These are phyloP conservation scores for Terfezia claveryi DNA, from an alignment of 495 filamentous ascomycete species.

Conservation along the genomic window DNA sequence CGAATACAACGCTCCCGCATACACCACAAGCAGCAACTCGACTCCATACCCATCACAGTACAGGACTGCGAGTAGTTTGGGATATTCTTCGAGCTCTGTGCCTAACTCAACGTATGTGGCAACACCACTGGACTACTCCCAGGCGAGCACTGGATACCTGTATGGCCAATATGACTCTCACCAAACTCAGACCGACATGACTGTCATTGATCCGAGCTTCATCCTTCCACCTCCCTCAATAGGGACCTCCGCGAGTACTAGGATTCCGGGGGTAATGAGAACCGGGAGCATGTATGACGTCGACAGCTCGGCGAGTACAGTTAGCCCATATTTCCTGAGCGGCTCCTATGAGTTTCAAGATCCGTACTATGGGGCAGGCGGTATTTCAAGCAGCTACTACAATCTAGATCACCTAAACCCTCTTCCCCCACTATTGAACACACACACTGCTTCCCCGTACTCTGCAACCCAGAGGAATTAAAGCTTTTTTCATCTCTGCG, in stretches of 20 bases:
- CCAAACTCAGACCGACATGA: not conserved
- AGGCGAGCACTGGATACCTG: not conserved
- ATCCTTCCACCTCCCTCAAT: not conserved
- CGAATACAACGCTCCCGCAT: conserved; percentile 14
- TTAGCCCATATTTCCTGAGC: not conserved
- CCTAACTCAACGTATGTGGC: not conserved
- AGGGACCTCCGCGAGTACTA: not conserved
- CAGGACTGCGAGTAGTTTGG: not conserved
- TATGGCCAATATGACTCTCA: not conserved
- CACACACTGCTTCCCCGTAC: not conserved
- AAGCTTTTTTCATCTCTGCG: not conserved
- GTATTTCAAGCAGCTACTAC: not conserved
- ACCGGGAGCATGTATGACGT: not conserved
- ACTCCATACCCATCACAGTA: conserved; percentile 11
- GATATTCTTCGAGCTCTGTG: too few relatives aligned
- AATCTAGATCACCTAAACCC: not conserved
- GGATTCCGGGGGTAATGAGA: not conserved
- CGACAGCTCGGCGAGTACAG: not conserved
- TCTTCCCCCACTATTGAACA: not conserved
- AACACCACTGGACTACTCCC: not conserved
- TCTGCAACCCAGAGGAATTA: not conserved
- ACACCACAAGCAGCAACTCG: conserved; percentile 11
- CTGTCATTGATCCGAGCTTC: not conserved
- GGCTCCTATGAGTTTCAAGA: not conserved
- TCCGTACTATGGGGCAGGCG: not conserved